phyloP scores from a whole-genome alignment of 2,329 filamentous ascomycete species.

The Podosphaera leucotricha region DNA sequence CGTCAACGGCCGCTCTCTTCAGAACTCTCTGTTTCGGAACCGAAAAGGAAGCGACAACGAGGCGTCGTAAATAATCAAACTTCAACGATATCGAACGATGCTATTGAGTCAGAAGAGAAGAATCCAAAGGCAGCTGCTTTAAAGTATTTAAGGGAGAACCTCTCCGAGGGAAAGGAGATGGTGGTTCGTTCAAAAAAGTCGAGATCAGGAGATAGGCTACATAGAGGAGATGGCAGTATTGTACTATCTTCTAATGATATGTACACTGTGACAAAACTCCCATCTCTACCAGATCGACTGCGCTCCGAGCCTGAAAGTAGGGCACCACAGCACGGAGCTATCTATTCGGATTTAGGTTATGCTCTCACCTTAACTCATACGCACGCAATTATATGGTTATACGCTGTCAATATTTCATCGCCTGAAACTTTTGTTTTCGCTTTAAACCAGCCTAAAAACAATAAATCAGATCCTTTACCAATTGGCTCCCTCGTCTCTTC shows the following conservation, averaged over 20 bases:
- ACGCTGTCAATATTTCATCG: conserved; percentile 41
- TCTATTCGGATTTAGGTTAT: conserved; percentile 43
- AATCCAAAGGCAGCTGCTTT: conserved; percentile 23
- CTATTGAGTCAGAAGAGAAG: conserved; percentile 31
- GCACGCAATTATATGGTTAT: conserved; percentile 78
- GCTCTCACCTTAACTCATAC: conserved; percentile 61
- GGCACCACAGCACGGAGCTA: conserved; percentile 42
- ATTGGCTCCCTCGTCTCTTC: conserved; percentile 64
- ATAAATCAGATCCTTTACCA: conserved; percentile 47
- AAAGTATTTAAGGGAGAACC: conserved; percentile 8
- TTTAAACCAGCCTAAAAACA: conserved; percentile 48
- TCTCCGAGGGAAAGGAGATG: conserved; percentile 22
- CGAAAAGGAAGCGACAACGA: conserved; percentile 40
- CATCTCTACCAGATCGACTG: conserved; percentile 57
- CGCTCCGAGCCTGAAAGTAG: conserved; percentile 24
- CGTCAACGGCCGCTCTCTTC: conserved; percentile 32
- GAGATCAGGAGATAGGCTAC: conserved; percentile 37
- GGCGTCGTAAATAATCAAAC: conserved; percentile 33
- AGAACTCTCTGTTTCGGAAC: conserved; percentile 16
- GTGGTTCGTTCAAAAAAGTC: conserved; percentile 37
- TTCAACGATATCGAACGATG: conserved; percentile 23
- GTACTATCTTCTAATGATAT: conserved; percentile 56
- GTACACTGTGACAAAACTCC: conserved; percentile 67
- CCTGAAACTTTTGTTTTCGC: conserved; percentile 62
- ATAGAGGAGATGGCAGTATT: conserved; percentile 45